Percentiles rank a stretch among this genome's conserved stretches.
These are phyloP conservation scores for Ambrosia trifida DNA, from an alignment of 129 eudicot genomes.

Conservation along the genomic window DNA sequence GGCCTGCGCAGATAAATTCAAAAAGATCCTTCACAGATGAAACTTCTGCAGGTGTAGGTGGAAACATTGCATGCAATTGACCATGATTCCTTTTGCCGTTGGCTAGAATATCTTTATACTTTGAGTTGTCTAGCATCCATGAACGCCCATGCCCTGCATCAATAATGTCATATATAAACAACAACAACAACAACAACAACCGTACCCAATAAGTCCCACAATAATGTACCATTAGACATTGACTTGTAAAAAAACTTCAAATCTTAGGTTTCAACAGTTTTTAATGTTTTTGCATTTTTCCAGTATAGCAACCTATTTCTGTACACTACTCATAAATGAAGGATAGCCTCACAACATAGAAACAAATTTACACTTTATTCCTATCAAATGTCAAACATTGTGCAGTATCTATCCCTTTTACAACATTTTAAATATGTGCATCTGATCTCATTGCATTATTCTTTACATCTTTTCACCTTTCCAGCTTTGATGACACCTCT, in stretches of 20 bases:
- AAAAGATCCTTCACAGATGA: constrained; percentile 83
- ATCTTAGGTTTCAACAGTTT: constrained; percentile 3
- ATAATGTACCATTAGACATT: too few species aligned
- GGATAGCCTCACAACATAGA: background rate
- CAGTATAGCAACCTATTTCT: constrained; percentile 7
- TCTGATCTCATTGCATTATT: background rate
- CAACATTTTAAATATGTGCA: background rate
- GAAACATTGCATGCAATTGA: constrained; percentile 42
- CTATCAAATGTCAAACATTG: background rate
- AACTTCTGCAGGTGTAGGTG: constrained; percentile 57
- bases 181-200: too few species aligned
- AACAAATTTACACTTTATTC: background rate
- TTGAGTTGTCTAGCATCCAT: constrained; percentile 65
- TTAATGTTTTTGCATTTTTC: background rate
- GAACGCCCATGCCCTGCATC: constrained; percentile 62
- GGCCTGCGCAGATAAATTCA: constrained; percentile 85
- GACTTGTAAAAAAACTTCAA: background rate
- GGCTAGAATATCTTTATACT: constrained; percentile 24
- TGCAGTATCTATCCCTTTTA: background rate
- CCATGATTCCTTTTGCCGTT: constrained; percentile 48
- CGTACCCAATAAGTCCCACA: too few species aligned
- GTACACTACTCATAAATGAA: constrained; percentile 1
- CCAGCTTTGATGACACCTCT: background rate
- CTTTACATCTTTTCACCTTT: background rate
- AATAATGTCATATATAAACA: constrained; percentile 20